Percentiles rank a stretch among this genome's conserved stretches.
phyloP scores from a whole-genome alignment of 1,284 basidiomycete genomes.

The Leccinum subrobustum region DNA sequence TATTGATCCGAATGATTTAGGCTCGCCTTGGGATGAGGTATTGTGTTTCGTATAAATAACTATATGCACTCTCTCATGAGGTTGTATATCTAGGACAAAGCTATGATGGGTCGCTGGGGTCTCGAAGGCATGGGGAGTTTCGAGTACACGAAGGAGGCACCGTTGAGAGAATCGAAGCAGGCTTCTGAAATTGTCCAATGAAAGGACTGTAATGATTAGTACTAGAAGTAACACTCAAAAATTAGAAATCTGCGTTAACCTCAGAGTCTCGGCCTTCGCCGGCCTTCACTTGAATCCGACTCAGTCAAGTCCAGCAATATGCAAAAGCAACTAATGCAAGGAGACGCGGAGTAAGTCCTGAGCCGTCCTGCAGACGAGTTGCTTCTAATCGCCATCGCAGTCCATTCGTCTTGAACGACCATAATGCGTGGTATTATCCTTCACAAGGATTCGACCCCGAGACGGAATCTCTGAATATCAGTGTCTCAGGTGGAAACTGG shows the following conservation, averaged over 20 bases:
- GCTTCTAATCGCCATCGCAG: slow-evolving; percentile 24
- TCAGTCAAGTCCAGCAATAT: slow-evolving; percentile 8
- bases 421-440: slow-evolving; percentile 77
- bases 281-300: slow-evolving; percentile 1
- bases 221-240: background rate
- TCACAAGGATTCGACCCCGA: slow-evolving; percentile 64
- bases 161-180: background rate
- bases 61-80: slow-evolving; percentile 11
- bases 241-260: background rate
- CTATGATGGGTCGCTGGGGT: slow-evolving; percentile 93
- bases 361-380: background rate
- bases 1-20: slow-evolving; percentile 35
- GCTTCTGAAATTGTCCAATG: background rate
- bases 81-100: slow-evolving; percentile 68
- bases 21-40: slow-evolving; percentile 85
- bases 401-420: slow-evolving; percentile 60
- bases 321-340: slow-evolving; percentile 29
- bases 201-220: background rate
- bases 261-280: slow-evolving; percentile 24
- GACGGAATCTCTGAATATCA: slow-evolving; percentile 50
- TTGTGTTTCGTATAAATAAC: slow-evolving; percentile 13
- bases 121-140: slow-evolving; percentile 90
- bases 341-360: slow-evolving; percentile 32
- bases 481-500: slow-evolving; percentile 68
- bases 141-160: slow-evolving; percentile 49